Percentiles rank a stretch among this genome's conserved stretches.
These are phyloP conservation scores for Cladosporium phlei DNA, from an alignment of 2,329 filamentous ascomycete species.

Conservation along the genomic window DNA sequence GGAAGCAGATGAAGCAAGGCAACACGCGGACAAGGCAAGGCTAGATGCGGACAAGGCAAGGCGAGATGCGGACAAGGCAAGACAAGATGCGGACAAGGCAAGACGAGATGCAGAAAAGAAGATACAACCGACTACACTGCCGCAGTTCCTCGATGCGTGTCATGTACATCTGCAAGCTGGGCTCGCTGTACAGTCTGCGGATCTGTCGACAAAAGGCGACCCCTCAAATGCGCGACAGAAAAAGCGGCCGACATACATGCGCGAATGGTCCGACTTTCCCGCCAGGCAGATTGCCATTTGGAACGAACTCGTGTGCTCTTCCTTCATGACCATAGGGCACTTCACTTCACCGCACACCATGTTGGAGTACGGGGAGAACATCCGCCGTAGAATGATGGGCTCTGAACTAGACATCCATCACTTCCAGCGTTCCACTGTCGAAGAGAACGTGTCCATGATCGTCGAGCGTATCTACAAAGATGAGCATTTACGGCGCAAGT, in stretches of 20 bases:
- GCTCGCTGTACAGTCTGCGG: not conserved
- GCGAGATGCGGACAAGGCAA: slow-evolving; percentile 3
- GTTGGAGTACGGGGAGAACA: not conserved
- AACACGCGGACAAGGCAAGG: not conserved
- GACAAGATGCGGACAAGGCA: not conserved
- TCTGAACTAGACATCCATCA: slow-evolving; percentile 3
- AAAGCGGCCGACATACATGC: not conserved
- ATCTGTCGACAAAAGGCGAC: slow-evolving; percentile 3
- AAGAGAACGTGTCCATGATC: not conserved
- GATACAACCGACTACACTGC: not conserved
- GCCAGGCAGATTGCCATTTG: not conserved
- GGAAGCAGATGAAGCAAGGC: slow-evolving; percentile 4
- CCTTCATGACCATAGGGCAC: not conserved
- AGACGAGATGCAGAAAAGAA: not conserved
- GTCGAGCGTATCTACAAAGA: slow-evolving; percentile 1
- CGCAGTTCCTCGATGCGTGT: slow-evolving; percentile 3
- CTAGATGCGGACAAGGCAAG: not conserved
- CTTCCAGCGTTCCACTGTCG: slow-evolving; percentile 1
- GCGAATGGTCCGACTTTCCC: slow-evolving; percentile 2
- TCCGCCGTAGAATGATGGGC: slow-evolving; percentile 1
- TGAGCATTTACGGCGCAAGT: not conserved
- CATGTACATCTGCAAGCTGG: slow-evolving; percentile 1
- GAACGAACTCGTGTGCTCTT: not conserved
- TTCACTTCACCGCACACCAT: slow-evolving; percentile 1
- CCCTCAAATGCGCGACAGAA: slow-evolving; percentile 1